A percentile compares a stretch with the other conserved stretches of the same genome.
Evolutionary conservation across 345 rosid species (phyloP).

Genomic region (Hibiscus trionum): DNA sequence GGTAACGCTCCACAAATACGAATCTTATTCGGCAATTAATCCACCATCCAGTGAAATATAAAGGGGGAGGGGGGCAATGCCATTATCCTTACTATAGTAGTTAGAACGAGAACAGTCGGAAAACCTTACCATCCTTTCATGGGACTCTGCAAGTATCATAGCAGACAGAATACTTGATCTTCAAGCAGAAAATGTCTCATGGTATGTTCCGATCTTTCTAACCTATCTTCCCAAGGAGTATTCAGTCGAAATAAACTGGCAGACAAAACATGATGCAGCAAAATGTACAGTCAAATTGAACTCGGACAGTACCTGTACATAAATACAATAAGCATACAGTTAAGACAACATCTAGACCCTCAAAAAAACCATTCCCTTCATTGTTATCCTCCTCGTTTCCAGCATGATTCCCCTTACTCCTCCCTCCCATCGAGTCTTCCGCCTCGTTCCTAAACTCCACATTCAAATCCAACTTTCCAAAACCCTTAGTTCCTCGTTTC

Average conservation of each 20-base stretch:
- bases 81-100: not conserved
- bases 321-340: constrained; percentile 26
- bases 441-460: constrained; percentile 87
- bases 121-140: not conserved
- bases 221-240: not conserved
- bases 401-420: constrained; percentile 35
- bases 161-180: not conserved
- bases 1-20: not conserved
- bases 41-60: not conserved
- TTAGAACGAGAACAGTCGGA: not conserved
- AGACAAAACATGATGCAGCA: not conserved
- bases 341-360: constrained; percentile 71
- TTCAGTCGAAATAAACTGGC: constrained; percentile 1
- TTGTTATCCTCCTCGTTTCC: constrained; percentile 56
- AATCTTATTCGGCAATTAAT: not conserved
- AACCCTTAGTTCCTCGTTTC: constrained; percentile 44
- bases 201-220: not conserved
- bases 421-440: constrained; percentile 50
- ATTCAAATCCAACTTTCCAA: constrained; percentile 78
- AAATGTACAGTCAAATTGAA: constrained; percentile 5
- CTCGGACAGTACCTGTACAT: not conserved
- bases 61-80: not conserved
- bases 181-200: not conserved
- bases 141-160: too few relatives aligned
- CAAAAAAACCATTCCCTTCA: constrained; percentile 77